Base-by-base conservation (phyloP, 2,329 filamentous ascomycete species). In the Colletotrichum eremochloae region DNA sequence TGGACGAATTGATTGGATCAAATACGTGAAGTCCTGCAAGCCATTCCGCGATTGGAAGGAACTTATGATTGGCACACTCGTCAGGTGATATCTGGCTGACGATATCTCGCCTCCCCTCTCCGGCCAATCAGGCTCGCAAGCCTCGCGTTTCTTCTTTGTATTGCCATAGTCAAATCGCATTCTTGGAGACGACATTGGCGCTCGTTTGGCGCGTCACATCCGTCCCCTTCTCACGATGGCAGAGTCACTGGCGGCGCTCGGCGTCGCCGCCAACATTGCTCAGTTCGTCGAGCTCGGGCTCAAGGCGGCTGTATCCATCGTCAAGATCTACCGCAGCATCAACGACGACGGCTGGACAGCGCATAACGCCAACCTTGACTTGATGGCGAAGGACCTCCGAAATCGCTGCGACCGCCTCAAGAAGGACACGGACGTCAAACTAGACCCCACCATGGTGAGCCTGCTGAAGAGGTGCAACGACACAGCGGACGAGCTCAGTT, bases 241-340 rank as follows among this genome's bases (percentile, higher is more conserved):
- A 14, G 65, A 72, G 31, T 50, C 52, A 20, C 31, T 72, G 12
- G 65, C 60, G 14, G 68, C 81, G 89, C 68, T 88, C 87, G 5
- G 89, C 90, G 52, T 72, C 29, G 64, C 68, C 2, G 55, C 67
- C 42, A 64, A 71, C 42, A 68, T 71, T 20, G 33, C 68, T 14
- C 68, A 71, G 20, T 74, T 72, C 36, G 14, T 74, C 7, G 72
- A 74, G 42, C 53, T 74, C 0, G 64, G 63, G 38, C 36, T 46
- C 68, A 74, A 68, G 11, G 52, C 38, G 8, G 38, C 58, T 7
- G 18, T 53, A 11, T 29, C 66, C 40, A 42, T 68, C 50, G 44
- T 57, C 5, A 33, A 46, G 38, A 68, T 42, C 11, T 63, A 57
- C 33, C 58, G 60, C 18, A 68, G 52, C n/a, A n/a, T 56, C 24